Base-by-base conservation (phyloP, 164 flowering plant genomes). In the Annona squamosa region DNA sequence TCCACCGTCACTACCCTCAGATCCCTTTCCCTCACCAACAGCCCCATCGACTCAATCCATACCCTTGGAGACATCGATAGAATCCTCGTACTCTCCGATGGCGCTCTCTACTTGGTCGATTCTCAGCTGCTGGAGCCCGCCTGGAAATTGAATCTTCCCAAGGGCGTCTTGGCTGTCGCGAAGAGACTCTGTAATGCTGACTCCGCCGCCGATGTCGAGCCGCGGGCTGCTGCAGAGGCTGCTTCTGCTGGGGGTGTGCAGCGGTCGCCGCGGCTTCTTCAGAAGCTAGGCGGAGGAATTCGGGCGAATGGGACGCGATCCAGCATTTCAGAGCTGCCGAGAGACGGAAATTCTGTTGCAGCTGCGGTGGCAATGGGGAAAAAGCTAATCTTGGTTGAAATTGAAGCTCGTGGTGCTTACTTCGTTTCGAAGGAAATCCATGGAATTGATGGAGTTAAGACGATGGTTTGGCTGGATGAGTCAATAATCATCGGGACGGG, bases 391-490 rank as follows among this genome's bases (percentile, higher is more conserved):
- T 75, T 96, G 73, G 67, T 87, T 1, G 94, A 91, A 80, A 73
- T 91, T 48, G 82, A 78, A 41, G 67, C 71, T 3, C 46, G 52
- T 13, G 90, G 81, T 41, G 70, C 77, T 10, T 69, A 79, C 61
- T 72, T 86, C 2, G 74, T 90, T 59, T 73, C 86, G 84, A 93
- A 86, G 69, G 99, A 93, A 75, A 80, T 93, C 70, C 90, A 79
- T 71, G 84, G 91, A 71, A 71, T 82, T 71, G 93, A 88, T 41
- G 87, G 86, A 62, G 79, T 96, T 46, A 79, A 74, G 77, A 79
- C 85, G 4, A 79, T 95, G 84, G 93, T 82, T 18, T 96, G 99
- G 99, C 72, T 91, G 57, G 84, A 90, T 76, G 97, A 96, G 85
- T 90, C 90, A 1, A 81, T 96, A 42, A 82, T 96, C 56, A 83